Base-by-base conservation (phyloP, 306 rosid genomes). In the Morella rubra region DNA sequence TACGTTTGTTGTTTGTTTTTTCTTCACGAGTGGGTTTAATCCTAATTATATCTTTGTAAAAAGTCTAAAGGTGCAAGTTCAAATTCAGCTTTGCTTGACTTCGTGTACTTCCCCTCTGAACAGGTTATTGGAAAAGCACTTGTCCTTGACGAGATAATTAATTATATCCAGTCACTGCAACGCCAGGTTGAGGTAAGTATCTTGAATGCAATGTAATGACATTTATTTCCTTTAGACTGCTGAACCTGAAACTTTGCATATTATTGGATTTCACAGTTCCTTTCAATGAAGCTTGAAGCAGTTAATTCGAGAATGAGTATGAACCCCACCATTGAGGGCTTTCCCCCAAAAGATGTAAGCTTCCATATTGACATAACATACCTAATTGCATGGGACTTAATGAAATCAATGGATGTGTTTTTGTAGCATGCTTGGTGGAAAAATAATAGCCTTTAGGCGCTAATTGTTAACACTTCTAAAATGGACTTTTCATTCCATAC, bases 81-180 rank as follows among this genome's bases (percentile, higher is more conserved):
- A 47, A 44, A 50, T 24, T 71, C 72, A 72, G 49, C 46, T 71
- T 27, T 3, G 76, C 69, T 0, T 27, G 20, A 47, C 37, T 52
- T 72, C 12, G 24, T 44, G 16, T 45, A 7, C 24, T 42, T 69
- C 59, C 19, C 58, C 64, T 12, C 56, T 56, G 55, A 70, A 41
- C 64, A 95, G 98, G 93, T 92, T 64, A 92, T 92, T 81, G 98
- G 98, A 73, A 92, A 95, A 84, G 97, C 98, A 58, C 89, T 90
- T 32, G 93, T 95, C 47, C 88, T 95, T 44, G 97, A 95, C 55
- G 98, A 95, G 91, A 95, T 95, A 66, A 95, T 95, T 71, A 95
- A 95, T 83, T 95, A 95, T 80, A 83, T 92, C 53, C 97, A 95
- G 72, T 95, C 98, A 4, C 84, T 95, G 84, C 97, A 95, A 80